Conservation (phyloP, 2,329 filamentous ascomycete genomes). For the Neophaeococcomyces aloes region DNA sequence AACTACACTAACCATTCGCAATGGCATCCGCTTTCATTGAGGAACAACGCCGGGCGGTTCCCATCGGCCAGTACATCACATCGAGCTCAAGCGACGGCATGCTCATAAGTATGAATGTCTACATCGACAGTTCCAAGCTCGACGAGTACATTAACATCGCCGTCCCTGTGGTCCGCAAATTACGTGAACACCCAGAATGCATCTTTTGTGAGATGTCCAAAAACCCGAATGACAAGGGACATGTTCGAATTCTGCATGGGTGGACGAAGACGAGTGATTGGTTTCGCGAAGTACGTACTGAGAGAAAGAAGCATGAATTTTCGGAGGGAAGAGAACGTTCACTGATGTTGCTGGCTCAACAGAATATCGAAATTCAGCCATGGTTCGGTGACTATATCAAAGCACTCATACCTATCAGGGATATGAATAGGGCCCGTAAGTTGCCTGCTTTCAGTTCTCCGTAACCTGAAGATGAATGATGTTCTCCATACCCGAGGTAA, state of each 20-base stretch:
- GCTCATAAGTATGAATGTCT: conserved; percentile 11
- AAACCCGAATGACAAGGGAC: conserved; percentile 8
- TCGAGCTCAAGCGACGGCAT: conserved; percentile 7
- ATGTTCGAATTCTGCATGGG: conserved; percentile 10
- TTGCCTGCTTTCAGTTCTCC: not conserved
- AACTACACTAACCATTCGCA: not conserved
- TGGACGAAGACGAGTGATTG: conserved; percentile 12
- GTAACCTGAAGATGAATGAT: not conserved
- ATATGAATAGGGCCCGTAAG: conserved; percentile 11
- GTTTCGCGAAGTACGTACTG: conserved; percentile 8
- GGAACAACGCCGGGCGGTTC: conserved; percentile 8
- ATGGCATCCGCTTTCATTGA: not conserved
- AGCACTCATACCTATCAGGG: conserved; percentile 7
- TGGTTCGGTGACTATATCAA: conserved; percentile 13
- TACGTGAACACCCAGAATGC: conserved; percentile 10
- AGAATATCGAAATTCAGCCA: conserved; percentile 11
- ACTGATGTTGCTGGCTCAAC: not conserved
- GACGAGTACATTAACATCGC: conserved; percentile 10
- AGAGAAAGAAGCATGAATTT: not conserved
- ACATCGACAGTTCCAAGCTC: conserved; percentile 9
- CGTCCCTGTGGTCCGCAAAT: conserved; percentile 8
- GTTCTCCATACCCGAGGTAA: not conserved
- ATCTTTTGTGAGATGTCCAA: conserved; percentile 11
- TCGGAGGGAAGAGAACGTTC: not conserved
- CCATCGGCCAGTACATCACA: conserved; percentile 8